phyloP scores from a whole-genome alignment of 2,329 filamentous ascomycete genomes.

The Bipolaris zeicola region DNA sequence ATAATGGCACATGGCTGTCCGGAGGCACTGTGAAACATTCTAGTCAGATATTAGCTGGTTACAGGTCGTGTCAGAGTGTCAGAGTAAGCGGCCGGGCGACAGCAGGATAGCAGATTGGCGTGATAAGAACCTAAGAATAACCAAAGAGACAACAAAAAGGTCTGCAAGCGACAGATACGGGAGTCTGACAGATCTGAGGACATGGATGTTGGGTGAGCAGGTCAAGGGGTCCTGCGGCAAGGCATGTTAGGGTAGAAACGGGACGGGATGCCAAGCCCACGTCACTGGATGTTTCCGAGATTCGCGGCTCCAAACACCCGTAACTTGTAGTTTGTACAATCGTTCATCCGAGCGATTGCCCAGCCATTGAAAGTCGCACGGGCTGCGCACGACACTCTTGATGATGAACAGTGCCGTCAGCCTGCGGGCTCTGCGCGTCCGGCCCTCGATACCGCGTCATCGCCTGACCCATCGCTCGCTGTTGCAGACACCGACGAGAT shows the following conservation, averaged over 20 bases:
- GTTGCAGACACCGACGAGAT: conserved; percentile 27
- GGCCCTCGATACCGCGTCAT: conserved; percentile 27
- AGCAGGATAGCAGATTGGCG: neutral
- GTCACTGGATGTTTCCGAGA: conserved; percentile 10
- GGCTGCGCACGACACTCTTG: conserved; percentile 24
- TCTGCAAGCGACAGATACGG: neutral
- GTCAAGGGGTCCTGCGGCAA: neutral
- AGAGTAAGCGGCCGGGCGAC: neutral
- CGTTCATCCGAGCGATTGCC: conserved; percentile 20
- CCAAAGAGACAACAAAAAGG: neutral
- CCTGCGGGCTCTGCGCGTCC: conserved; percentile 37
- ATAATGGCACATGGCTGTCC: neutral
- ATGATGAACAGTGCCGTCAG: conserved; percentile 35
- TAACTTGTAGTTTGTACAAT: neutral
- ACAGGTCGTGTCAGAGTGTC: neutral
- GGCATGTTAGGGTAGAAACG: neutral
- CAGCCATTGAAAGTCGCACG: conserved; percentile 27
- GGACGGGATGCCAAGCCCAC: conserved; percentile 10
- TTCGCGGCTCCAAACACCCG: conserved; percentile 3
- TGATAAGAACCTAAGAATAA: neutral
- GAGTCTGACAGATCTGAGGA: neutral
- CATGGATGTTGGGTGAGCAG: neutral
- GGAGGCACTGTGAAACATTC: neutral
- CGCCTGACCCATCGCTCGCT: conserved; percentile 19
- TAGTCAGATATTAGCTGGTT: neutral